Conservation (phyloP, 805 yeast genomes). For the Lipomyces mesembrius region DNA sequence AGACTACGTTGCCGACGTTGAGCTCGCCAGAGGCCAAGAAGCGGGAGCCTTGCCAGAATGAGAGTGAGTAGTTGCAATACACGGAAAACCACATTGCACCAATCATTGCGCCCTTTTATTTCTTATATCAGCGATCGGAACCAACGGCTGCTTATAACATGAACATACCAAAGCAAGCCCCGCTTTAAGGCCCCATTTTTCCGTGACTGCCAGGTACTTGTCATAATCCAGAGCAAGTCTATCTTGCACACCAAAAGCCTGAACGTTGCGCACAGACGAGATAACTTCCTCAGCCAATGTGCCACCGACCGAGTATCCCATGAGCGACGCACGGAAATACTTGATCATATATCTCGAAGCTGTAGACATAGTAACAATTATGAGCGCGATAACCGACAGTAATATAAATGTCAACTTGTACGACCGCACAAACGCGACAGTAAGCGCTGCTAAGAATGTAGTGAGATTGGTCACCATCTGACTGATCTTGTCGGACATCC, state of each 20-base stretch:
- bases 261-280: constrained; percentile 49
- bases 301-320: constrained; percentile 37
- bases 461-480: constrained; percentile 46
- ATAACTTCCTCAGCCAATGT: constrained; percentile 51
- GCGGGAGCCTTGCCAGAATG: constrained; percentile 54
- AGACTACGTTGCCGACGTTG: constrained; percentile 46
- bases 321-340: constrained; percentile 24
- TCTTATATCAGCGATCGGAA: not conserved
- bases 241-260: constrained; percentile 51
- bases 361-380: constrained; percentile 41
- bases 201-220: constrained; percentile 40
- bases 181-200: constrained; percentile 30
- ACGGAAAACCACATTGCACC: constrained; percentile 52
- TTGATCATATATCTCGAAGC: constrained; percentile 43
- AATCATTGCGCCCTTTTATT: constrained; percentile 45
- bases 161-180: constrained; percentile 39
- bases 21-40: constrained; percentile 45
- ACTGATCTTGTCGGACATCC: constrained; percentile 51
- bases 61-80: constrained; percentile 71
- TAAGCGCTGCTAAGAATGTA: constrained; percentile 49
- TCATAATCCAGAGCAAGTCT: constrained; percentile 46
- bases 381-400: constrained; percentile 44
- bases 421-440: constrained; percentile 47
- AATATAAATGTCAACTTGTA: constrained; percentile 49
- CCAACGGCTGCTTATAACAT: not conserved